phyloP scores from a whole-genome alignment of 75 land plant species.

The Sequoia sempervirens region DNA sequence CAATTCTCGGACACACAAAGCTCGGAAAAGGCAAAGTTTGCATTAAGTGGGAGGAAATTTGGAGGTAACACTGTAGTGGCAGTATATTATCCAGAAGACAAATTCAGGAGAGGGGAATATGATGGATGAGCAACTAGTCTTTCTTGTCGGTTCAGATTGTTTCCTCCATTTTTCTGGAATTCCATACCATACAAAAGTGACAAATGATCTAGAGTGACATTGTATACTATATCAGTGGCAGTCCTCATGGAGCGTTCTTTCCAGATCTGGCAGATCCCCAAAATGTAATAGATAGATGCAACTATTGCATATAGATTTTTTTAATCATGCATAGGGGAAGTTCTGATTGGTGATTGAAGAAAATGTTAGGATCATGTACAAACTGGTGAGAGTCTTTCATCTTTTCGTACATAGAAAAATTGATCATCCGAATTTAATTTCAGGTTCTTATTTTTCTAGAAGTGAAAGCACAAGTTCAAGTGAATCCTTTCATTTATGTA shows the following conservation, averaged over 20 bases:
- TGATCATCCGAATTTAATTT: not conserved
- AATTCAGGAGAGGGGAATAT: constrained; percentile 28
- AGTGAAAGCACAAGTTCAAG: not conserved
- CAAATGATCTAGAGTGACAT: not conserved
- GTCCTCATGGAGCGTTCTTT: not conserved
- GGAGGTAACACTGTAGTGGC: constrained; percentile 33
- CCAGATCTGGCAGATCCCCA: not conserved
- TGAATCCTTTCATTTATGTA: not conserved
- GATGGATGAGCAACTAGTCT: constrained; percentile 11
- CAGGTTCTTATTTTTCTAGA: not conserved
- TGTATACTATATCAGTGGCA: not conserved
- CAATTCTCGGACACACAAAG: constrained; percentile 28
- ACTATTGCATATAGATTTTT: not conserved
- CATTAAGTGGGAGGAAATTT: constrained; percentile 30
- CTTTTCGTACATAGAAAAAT: not conserved
- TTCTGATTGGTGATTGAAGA: not conserved
- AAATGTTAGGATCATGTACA: not conserved
- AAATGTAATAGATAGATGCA: not conserved
- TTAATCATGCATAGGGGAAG: not conserved
- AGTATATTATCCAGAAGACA: constrained; percentile 34
- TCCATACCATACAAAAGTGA: not conserved
- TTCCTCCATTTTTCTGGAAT: not conserved
- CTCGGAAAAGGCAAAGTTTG: constrained; percentile 24
- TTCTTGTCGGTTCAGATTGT: not conserved
- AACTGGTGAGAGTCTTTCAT: not conserved